Evolutionary conservation across 306 rosid species (phyloP).

Genomic region (Trichosanthes cucumerina): DNA sequence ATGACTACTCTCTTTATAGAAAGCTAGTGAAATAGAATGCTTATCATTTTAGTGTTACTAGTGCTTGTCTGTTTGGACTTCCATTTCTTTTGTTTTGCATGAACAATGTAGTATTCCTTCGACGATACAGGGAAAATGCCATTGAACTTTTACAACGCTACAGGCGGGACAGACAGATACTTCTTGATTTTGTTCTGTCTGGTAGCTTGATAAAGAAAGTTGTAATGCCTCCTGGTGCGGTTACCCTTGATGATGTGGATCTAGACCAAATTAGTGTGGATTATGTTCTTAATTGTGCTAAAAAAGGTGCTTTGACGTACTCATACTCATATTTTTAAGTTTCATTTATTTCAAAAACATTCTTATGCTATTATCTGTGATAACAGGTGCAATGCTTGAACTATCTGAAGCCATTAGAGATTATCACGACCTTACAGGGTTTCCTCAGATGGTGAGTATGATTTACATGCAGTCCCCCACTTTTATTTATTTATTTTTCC

Average conservation of each 20-base stretch:
- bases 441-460: slow-evolving; percentile 74
- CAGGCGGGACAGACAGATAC: slow-evolving; percentile 76
- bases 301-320: slow-evolving; percentile 38
- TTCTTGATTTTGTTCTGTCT: slow-evolving; percentile 82
- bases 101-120: slow-evolving; percentile 3
- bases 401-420: slow-evolving; percentile 97
- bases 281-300: slow-evolving; percentile 82
- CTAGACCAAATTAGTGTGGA: slow-evolving; percentile 96
- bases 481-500: neutral
- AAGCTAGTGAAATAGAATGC: neutral
- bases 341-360: neutral
- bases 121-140: slow-evolving; percentile 46
- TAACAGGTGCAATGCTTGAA: slow-evolving; percentile 79
- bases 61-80: neutral
- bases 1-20: neutral
- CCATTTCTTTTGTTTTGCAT: neutral
- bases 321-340: neutral
- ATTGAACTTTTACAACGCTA: slow-evolving; percentile 73
- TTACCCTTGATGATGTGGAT: slow-evolving; percentile 93
- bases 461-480: neutral
- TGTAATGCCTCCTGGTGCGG: slow-evolving; percentile 97
- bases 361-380: neutral
- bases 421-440: slow-evolving; percentile 75
- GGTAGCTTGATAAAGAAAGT: slow-evolving; percentile 93
- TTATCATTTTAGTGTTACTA: neutral